A percentile compares a stretch with the other conserved stretches of the same genome.
Evolutionary conservation across 2,329 filamentous ascomycete genomes (phyloP).

Genomic region (Elsinoe necatrix): DNA sequence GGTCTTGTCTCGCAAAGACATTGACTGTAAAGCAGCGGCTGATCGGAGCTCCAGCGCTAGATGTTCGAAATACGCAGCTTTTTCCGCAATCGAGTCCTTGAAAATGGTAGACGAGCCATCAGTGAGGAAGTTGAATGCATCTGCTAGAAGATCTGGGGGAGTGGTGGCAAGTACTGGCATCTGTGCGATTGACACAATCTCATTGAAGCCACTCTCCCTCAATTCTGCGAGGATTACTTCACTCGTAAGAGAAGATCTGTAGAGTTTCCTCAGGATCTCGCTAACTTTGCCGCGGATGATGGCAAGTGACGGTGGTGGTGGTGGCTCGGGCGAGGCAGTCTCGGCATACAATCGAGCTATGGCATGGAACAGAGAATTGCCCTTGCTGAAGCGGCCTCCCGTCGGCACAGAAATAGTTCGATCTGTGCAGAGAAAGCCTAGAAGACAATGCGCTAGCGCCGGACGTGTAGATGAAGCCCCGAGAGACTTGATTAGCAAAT

Average conservation of each 20-base stretch:
- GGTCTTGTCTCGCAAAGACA: constrained; percentile 40
- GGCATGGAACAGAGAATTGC: constrained; percentile 73
- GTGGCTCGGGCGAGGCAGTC: constrained; percentile 56
- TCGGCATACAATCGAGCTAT: constrained; percentile 64
- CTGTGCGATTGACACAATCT: constrained; percentile 64
- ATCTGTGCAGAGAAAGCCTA: constrained; percentile 75
- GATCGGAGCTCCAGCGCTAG: constrained; percentile 75
- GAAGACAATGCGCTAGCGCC: constrained; percentile 79
- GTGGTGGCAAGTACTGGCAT: constrained; percentile 60
- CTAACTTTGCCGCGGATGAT: constrained; percentile 18
- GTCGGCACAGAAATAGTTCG: constrained; percentile 60
- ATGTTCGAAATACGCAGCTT: constrained; percentile 75
- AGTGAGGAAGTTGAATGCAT: constrained; percentile 53
- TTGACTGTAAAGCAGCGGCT: constrained; percentile 60
- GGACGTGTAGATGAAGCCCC: constrained; percentile 65
- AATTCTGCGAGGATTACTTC: constrained; percentile 69
- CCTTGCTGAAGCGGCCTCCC: constrained; percentile 61
- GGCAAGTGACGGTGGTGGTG: constrained; percentile 52
- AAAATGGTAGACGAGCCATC: constrained; percentile 60
- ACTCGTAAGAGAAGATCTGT: constrained; percentile 72
- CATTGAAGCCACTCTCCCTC: constrained; percentile 66
- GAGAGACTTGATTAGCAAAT: constrained; percentile 76
- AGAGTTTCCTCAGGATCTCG: constrained; percentile 67
- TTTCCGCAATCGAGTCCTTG: constrained; percentile 66
- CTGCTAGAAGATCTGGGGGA: constrained; percentile 25